Evolutionary conservation across 768 basidiomycete species (phyloP), one percentile per base, ranked within the genome.

Genomic region (Tricholoma furcatifolium): DNA sequence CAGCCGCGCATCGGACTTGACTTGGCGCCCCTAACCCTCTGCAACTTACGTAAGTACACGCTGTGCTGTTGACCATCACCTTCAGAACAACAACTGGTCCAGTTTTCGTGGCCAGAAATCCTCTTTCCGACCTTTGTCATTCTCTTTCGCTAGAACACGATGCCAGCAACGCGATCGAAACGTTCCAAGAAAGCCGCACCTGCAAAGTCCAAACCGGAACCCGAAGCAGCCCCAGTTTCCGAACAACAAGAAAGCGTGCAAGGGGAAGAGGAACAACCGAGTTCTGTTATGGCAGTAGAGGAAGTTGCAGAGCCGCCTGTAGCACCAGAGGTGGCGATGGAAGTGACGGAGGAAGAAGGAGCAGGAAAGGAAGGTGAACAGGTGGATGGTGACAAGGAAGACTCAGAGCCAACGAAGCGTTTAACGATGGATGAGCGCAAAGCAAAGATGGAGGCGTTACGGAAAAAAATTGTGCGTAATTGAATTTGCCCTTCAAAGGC

Each of bases 391-490:
- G 27, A 59, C 60, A 57, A 34, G 60, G 54, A 47, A 47, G 60
- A 47, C 52, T 52, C 55, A 58, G 60, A 54, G 47, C 40, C 39
- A 15, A 62, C 43, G 51, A 51, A 56, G 43, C 54, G 71, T 49
- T 47, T 76, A 63, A 80, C 82, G 0, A 76, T 89, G 78, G 85
- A 87, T 50, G 88, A 88, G 60, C 74, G 92, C 52, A 84, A 84
- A 67, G 82, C 80, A 17, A 94, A 88, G 73, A 70, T 95, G 69
- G 86, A 85, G 23, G 75, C 84, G 60, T 75, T 97, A 38, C 75
- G 91, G 56, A 79, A 81, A 67, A 85, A 83, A 64, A 91, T 93
- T 83, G 95, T 93, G 47, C 43, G 82, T 76, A n/a, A 53, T 32
- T 49, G 31, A 11, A 48, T 31, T 51, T 50, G 8, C 23, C 3